Percentiles rank a stretch among this genome's conserved stretches.
Conservation (phyloP, 768 basidiomycete species). For the Harrya chromipes region DNA sequence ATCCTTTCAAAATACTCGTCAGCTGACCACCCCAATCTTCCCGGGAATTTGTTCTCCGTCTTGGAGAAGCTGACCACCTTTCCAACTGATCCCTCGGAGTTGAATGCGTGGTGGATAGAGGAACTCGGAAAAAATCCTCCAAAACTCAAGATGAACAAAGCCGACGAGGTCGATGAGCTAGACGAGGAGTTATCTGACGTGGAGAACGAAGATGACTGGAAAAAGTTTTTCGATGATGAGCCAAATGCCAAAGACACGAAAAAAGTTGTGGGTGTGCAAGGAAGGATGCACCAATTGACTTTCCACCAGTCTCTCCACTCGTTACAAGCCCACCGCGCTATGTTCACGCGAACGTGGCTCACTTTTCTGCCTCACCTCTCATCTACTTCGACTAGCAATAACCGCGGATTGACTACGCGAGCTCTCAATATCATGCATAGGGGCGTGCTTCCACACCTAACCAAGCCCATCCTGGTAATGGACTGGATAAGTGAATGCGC, state of each 20-base stretch:
- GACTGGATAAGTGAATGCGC: conserved; percentile 88
- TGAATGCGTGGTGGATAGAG: conserved; percentile 78
- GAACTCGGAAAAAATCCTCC: conserved; percentile 60
- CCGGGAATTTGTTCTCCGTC: conserved; percentile 56
- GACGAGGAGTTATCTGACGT: conserved; percentile 33
- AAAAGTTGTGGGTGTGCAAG: conserved; percentile 34
- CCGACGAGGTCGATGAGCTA: conserved; percentile 36
- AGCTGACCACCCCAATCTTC: conserved; percentile 37
- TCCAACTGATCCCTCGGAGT: conserved; percentile 63
- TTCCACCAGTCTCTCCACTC: conserved; percentile 77
- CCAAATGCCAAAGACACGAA: conserved; percentile 35
- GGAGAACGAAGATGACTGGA: conserved; percentile 60
- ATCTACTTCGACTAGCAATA: conserved; percentile 27
- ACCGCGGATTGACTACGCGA: conserved; percentile 46
- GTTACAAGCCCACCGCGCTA: conserved; percentile 70
- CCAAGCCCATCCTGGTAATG: conserved; percentile 76
- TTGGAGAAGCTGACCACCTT: conserved; percentile 70
- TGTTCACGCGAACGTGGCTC: conserved; percentile 83
- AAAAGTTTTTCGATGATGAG: conserved; percentile 78
- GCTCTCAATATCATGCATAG: conserved; percentile 78
- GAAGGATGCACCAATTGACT: conserved; percentile 61
- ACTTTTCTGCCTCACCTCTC: conserved; percentile 61
- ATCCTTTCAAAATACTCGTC: conserved; percentile 25
- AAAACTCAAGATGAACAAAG: conserved; percentile 44
- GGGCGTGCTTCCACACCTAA: conserved; percentile 80